Conservation (phyloP, 139 green algal genomes). For the Chara braunii region DNA sequence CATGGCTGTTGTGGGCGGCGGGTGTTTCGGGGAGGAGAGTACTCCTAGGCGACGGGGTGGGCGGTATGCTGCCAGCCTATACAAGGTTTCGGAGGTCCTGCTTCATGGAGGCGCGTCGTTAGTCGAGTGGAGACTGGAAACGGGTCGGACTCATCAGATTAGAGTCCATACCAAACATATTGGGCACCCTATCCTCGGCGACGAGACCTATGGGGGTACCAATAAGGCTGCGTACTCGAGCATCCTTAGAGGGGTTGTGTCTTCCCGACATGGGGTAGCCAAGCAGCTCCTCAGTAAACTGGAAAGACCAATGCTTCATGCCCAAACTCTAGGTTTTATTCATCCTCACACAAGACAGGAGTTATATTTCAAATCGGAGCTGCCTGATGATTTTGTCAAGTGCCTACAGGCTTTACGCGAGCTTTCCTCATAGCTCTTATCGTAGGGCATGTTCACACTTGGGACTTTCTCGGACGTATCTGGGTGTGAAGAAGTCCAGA, state of each 20-base stretch:
- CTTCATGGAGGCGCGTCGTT: conserved; percentile 63
- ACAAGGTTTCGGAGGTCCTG: conserved; percentile 58
- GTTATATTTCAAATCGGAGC: conserved; percentile 25
- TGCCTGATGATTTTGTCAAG: conserved; percentile 36
- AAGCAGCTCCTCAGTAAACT: neutral
- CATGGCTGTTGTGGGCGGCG: conserved; percentile 35
- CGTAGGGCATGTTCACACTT: too few relatives aligned
- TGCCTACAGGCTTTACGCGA: too few relatives aligned
- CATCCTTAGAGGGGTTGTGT: neutral
- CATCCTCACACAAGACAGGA: conserved; percentile 39
- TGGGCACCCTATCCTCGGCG: conserved; percentile 74
- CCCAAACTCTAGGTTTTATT: conserved; percentile 39
- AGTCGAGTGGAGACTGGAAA: conserved; percentile 85
- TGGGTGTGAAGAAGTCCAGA: too few relatives aligned
- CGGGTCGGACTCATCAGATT: conserved; percentile 88
- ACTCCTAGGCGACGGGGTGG: neutral
- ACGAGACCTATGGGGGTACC: conserved; percentile 79
- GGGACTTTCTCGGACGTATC: too few relatives aligned
- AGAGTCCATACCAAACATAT: conserved; percentile 55
- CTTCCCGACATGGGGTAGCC: neutral
- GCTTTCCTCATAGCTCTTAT: too few relatives aligned
- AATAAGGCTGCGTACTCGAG: neutral
- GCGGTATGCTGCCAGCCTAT: conserved; percentile 44
- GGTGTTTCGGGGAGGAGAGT: conserved; percentile 4
- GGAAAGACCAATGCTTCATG: conserved; percentile 39